These are phyloP conservation scores for Exophiala spinifera DNA, from an alignment of 2,329 filamentous ascomycete species.

Conservation along the genomic window DNA sequence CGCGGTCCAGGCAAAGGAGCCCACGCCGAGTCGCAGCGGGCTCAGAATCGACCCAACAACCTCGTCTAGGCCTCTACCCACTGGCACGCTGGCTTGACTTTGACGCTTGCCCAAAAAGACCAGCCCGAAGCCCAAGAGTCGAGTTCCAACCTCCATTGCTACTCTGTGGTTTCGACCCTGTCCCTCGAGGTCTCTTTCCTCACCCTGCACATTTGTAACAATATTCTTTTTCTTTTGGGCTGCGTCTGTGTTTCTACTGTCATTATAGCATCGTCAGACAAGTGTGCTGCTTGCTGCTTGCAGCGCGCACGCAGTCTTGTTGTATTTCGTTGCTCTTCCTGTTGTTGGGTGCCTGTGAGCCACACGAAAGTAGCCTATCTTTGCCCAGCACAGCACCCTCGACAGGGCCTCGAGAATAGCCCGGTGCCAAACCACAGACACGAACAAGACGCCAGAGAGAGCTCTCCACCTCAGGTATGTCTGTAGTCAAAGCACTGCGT, in stretches of 20 bases:
- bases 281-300: conserved; percentile 12
- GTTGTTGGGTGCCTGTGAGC: conserved; percentile 1
- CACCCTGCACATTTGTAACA: conserved; percentile 21
- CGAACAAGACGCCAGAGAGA: neutral
- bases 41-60: conserved; percentile 16
- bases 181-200: conserved; percentile 16
- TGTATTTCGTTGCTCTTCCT: conserved; percentile 13
- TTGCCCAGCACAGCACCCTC: neutral
- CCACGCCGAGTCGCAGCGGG: conserved; percentile 16
- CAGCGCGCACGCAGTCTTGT: conserved; percentile 18
- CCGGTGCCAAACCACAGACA: neutral
- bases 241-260: conserved; percentile 20
- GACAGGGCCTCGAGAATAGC: neutral
- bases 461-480: conserved; percentile 13
- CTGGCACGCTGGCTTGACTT: conserved; percentile 12
- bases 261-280: conserved; percentile 18
- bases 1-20: conserved; percentile 13
- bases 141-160: conserved; percentile 23
- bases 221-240: conserved; percentile 19
- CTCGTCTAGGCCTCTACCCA: conserved; percentile 23
- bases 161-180: conserved; percentile 18
- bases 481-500: neutral
- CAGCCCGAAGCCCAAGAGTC: conserved; percentile 18
- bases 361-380: conserved; percentile 7
- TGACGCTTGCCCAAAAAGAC: conserved; percentile 23